Base-by-base conservation (phyloP, 768 basidiomycete species). In the Serendipita sp. region DNA sequence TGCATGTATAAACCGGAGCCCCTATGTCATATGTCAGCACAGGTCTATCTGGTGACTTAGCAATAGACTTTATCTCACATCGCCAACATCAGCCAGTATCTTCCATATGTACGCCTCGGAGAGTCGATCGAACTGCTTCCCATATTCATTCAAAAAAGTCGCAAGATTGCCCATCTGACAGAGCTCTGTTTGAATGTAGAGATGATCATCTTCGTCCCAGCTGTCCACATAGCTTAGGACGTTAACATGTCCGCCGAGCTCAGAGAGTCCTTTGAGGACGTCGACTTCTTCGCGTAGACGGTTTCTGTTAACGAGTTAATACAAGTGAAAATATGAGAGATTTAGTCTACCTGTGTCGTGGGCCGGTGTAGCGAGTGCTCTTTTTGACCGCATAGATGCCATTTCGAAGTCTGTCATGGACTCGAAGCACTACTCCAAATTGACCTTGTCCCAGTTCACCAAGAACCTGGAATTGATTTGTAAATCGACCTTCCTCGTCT, bases 41-140 rank as follows among this genome's bases (percentile, higher is more conserved):
- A 1, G 44, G 11, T 8, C 48, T 6, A 40, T 52, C 48, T 37
- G 2, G 33, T 5, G 67, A 27, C 13, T 36, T 36, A 64, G 48
- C 3, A 23, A 6, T 27, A 34, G 40, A 66, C 55, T 36, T 5
- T 62, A 64, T 80, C 87, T 78, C 78, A 93, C 91, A 72, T 87
- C 85, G 72, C 86, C 86, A 66, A 98, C 78, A 74, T 98, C 95
- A 62, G 83, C 84, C 65, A 94, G 77, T 69, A 94, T 86, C 80
- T 98, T 98, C 96, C 96, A 99, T 58, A 95, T 87, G 67, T 91
- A 80, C 29, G 86, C 85, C 74, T 99, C 95, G 69, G 95, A 92
- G 64, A 98, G 79, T 66, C 81, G 79, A 65, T 90, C 89, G 76
- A 88, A 90, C 43, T 77, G 77, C 44, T 85, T 84, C 2, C 95